phyloP scores from a whole-genome alignment of 495 filamentous ascomycete genomes.

The Aspergillus olivimuriae region DNA sequence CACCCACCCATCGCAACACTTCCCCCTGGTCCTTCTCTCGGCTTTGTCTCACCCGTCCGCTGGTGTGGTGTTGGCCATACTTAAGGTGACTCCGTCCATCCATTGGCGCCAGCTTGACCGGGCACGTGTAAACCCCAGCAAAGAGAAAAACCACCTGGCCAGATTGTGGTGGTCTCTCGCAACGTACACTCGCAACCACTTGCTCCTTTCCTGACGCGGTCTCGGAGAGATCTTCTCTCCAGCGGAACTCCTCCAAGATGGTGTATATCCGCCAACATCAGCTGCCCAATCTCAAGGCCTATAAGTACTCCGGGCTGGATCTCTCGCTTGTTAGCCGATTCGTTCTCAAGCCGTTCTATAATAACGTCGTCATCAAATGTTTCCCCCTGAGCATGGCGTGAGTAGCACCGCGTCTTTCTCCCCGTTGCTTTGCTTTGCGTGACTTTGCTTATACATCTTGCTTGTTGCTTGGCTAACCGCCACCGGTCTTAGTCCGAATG shows the following conservation, averaged over 20 bases:
- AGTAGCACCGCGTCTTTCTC: conserved; percentile 30
- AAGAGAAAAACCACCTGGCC: neutral
- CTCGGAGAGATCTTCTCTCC: neutral
- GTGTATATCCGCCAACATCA: conserved; percentile 90
- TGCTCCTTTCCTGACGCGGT: neutral
- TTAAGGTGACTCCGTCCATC: neutral
- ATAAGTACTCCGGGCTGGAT: conserved; percentile 90
- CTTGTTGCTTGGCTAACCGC: conserved; percentile 18
- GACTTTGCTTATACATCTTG: conserved; percentile 22
- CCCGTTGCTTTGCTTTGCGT: conserved; percentile 17
- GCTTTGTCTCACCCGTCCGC: neutral
- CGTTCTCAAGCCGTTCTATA: conserved; percentile 96
- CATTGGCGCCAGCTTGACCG: neutral
- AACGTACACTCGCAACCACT: neutral
- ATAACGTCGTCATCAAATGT: conserved; percentile 82
- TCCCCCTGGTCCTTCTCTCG: neutral
- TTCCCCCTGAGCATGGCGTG: conserved; percentile 95
- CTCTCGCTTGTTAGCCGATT: conserved; percentile 83
- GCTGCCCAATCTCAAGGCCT: conserved; percentile 79
- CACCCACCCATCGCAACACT: neutral
- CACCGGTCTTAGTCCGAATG: conserved; percentile 46
- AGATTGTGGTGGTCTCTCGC: neutral
- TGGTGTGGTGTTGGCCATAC: neutral
- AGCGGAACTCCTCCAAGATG: conserved; percentile 35
- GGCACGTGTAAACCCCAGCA: conserved; percentile 1